Percentiles rank a stretch among this genome's conserved stretches.
Conservation (phyloP, 257 asterid genomes). For the Solanum habrochaites region DNA sequence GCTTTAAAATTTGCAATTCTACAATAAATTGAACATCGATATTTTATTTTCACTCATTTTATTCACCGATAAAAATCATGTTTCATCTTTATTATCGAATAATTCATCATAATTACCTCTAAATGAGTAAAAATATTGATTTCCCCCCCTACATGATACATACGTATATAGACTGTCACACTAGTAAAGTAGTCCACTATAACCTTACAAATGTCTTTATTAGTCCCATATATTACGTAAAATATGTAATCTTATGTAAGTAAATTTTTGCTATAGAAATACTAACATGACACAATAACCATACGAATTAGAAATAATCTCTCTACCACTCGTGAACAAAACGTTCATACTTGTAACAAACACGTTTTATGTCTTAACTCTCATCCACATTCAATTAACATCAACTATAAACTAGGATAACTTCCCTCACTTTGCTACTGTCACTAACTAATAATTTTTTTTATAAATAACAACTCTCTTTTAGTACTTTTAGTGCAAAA, state of each 20-base stretch:
- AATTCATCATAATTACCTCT: neutral
- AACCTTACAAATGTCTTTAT: neutral
- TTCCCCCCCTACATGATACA: too few species aligned
- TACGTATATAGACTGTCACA: neutral
- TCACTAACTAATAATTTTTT: constrained; percentile 9
- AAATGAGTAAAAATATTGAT: neutral
- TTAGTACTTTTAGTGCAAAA: neutral
- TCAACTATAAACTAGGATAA: constrained; percentile 50
- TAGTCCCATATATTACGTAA: neutral
- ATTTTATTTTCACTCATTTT: neutral
- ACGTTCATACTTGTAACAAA: constrained; percentile 22
- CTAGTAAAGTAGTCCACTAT: neutral
- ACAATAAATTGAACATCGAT: neutral
- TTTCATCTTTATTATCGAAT: neutral
- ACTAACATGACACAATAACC: constrained; percentile 2
- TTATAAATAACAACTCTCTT: neutral
- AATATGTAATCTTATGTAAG: neutral
- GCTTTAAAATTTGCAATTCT: too few species aligned
- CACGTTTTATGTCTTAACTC: constrained; percentile 11
- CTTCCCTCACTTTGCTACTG: constrained; percentile 27
- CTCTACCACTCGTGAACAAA: constrained; percentile 9
- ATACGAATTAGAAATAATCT: constrained; percentile 25
- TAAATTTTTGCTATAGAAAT: neutral
- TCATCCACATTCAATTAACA: constrained; percentile 42
- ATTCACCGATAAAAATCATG: neutral